Evolutionary conservation across 768 basidiomycete genomes (phyloP), one percentile per base, ranked within the genome.

Genomic region (Mycena epipterygia): DNA sequence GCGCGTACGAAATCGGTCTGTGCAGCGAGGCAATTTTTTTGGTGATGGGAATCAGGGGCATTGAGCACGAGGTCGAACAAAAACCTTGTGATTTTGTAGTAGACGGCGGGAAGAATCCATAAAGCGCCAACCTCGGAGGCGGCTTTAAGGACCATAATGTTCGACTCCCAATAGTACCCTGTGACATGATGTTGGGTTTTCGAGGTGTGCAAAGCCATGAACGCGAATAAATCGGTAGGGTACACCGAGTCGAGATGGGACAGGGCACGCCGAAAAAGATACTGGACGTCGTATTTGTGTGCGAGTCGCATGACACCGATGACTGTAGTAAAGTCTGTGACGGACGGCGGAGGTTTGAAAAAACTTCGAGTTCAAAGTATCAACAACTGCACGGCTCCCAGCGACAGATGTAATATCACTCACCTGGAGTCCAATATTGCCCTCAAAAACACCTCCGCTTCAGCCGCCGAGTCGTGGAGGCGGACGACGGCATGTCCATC

Each of bases 221-320:
- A 53, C 12, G 23, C 21, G 12, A 8, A 9, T 11, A 53, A 53
- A 9, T 53, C 29, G 4, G 17, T 35, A 14, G 52, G 52, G 52
- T 53, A 53, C 52, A 53, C 16, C 12, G 52, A 53, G 27, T 23
- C 30, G 29, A 53, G 30, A 19, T 53, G 52, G 52, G 29, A 53
- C 17, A 53, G n/a, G 29, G 52, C 52, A 25, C 52, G 52, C 32
- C 33, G 52, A 29, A 53, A 53, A 23, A 53, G 52, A 53, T 53
- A 53, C 32, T 53, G 52, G 30, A 53, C 52, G 29, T 53, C 52
- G 29, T 53, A 53, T 53, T 32, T 53, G 23, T 53, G 52, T 17
- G 52, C 52, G 8, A 53, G 52, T 53, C 52, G 52, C 17, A 53
- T 13, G 33, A 53, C 52, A 35, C 52, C 52, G 52, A 53, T 53